A percentile compares a stretch with the other conserved stretches of the same genome.
phyloP scores from a whole-genome alignment of 2,329 filamentous ascomycete species.

The Ophiocordyceps unilateralis region DNA sequence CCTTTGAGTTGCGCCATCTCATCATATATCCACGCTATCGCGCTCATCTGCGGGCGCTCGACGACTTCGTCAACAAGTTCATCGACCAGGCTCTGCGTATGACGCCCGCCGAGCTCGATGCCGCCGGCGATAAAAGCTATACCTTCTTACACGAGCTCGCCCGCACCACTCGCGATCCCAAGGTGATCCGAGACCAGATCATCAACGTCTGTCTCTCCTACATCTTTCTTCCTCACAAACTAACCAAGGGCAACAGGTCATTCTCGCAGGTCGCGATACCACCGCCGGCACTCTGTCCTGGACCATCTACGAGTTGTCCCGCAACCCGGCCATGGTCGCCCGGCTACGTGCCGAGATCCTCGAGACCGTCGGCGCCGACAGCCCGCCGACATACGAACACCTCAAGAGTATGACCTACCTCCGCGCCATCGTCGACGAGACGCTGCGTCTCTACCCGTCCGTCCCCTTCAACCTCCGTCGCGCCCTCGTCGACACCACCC shows the following conservation, averaged over 20 bases:
- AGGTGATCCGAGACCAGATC: constrained; percentile 68
- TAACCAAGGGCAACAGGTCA: no score
- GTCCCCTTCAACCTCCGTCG: constrained; percentile 68
- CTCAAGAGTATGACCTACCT: constrained; percentile 82
- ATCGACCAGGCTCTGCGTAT: constrained; percentile 59
- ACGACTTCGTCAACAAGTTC: constrained; percentile 59
- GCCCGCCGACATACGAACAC: constrained; percentile 55
- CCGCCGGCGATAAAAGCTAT: constrained; percentile 50
- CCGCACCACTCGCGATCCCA: constrained; percentile 54
- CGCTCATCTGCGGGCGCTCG: constrained; percentile 46
- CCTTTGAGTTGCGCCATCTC: constrained; percentile 43
- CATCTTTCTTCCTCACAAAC: no score
- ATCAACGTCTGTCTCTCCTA: no score
- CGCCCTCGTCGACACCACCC: constrained; percentile 53
- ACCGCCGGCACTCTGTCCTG: constrained; percentile 70
- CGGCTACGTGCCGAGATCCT: constrained; percentile 62
- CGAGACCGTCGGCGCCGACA: constrained; percentile 42
- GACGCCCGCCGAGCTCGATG: constrained; percentile 54
- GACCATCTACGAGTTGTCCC: constrained; percentile 65
- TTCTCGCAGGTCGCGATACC: constrained; percentile 76
- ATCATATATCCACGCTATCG: constrained; percentile 51
- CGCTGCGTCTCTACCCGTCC: constrained; percentile 57
- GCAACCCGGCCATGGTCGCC: constrained; percentile 46
- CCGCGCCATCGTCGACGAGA: constrained; percentile 57
- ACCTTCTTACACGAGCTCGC: constrained; percentile 81